These are phyloP conservation scores for Rosa lucieae DNA, from an alignment of 306 rosid species.

Conservation along the genomic window DNA sequence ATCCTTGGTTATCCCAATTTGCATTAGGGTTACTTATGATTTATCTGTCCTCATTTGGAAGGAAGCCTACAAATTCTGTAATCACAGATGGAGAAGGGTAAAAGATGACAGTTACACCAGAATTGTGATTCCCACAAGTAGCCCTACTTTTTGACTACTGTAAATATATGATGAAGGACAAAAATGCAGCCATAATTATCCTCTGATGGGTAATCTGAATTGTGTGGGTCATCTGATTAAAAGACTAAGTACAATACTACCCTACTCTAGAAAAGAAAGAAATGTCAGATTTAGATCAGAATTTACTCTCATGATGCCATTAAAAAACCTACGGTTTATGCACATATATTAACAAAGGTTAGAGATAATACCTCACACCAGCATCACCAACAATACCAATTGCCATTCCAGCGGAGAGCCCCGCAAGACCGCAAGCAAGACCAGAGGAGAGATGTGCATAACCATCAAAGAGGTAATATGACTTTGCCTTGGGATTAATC, in stretches of 20 bases:
- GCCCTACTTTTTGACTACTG: background rate
- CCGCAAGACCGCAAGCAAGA: conserved; percentile 43
- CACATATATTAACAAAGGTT: background rate
- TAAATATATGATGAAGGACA: too few relatives aligned
- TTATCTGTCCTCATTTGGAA: too few relatives aligned
- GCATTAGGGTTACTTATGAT: too few relatives aligned
- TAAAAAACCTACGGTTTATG: background rate
- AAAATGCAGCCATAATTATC: too few relatives aligned
- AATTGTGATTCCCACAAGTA: background rate
- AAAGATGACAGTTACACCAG: background rate
- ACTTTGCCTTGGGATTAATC: background rate
- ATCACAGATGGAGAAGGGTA: too few relatives aligned
- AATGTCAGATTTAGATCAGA: background rate
- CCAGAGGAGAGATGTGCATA: background rate
- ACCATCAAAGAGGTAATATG: background rate
- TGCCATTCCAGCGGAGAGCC: conserved; percentile 75
- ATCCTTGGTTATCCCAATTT: too few relatives aligned
- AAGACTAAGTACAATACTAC: background rate
- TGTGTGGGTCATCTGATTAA: background rate
- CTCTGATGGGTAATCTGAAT: background rate
- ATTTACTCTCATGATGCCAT: background rate
- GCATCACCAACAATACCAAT: conserved; percentile 72
- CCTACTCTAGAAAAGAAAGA: background rate
- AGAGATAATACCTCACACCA: conserved; percentile 55
- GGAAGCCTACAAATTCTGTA: background rate